Base-by-base conservation (phyloP, 2,329 filamentous ascomycete genomes). In the Leptoxyphium fumago region DNA sequence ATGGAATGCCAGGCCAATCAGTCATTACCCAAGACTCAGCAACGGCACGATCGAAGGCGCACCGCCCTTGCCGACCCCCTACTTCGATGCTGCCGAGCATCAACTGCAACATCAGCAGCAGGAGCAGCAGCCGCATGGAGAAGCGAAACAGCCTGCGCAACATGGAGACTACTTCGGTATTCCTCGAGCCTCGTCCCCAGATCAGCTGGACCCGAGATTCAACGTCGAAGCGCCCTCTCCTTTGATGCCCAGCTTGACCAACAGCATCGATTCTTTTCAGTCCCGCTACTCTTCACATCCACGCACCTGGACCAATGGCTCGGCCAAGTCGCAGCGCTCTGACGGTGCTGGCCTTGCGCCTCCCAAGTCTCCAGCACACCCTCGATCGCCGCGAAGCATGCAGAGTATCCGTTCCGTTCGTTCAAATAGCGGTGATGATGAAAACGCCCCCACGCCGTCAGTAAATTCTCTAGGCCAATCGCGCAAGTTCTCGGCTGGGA, bases 401-500 rank as follows among this genome's bases (percentile, higher is more conserved):
- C 55, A 69, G n/a, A 70, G 66, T 54, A 65, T 69, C 29, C 56
- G 67, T 40, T 69, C 69, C 10, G 63, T 68, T 10, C 60, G 56
- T 18, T 60, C 55, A 5, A 66, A 71, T 45, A 78, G 76, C 26
- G 80, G 77, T 1, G 73, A 76, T 46, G 84, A 88, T 42, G 82
- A 26, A 26, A 26, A 26, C 21, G 21, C 21, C 7, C 21, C 21
- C 7, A 84, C 89, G 46, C 73, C 72, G 39, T 72, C 73, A 55
- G 74, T 72, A 2, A 67, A 72, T 46, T 67, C 64, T n/a, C 67
- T 70, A 10, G 72, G 71, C 43, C 84, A 85, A 41, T 77, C 75
- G n/a, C 77, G 87, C 38, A 91, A 91, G 58, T 67, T 87, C 41
- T 94, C 88, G 1, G 75, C 77, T 13, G 80, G 81, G 51, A 88